Evolutionary conservation across 768 basidiomycete species (phyloP).

Genomic region (Mycena olivaceomarginata): DNA sequence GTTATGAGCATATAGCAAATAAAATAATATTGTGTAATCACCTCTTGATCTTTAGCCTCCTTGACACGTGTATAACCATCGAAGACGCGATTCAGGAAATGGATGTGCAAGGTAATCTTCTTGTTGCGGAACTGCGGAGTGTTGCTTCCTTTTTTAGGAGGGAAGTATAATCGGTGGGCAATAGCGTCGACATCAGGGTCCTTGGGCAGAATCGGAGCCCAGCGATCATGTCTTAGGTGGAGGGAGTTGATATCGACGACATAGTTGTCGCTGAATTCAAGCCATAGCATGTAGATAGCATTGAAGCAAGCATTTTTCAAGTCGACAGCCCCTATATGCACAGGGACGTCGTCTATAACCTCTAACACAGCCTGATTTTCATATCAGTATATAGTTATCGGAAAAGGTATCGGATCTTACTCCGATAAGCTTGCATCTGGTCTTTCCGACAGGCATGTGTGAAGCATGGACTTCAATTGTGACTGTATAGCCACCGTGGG

Average conservation of each 20-base stretch:
- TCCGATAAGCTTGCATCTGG: neutral
- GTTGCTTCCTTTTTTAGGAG: neutral
- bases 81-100: neutral
- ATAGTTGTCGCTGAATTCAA: neutral
- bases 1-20: too few relatives aligned
- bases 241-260: neutral
- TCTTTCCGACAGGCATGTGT: neutral
- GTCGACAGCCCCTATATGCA: constrained; percentile 47
- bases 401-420: neutral
- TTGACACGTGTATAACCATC: neutral
- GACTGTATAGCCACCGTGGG: neutral
- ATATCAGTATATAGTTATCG: too few relatives aligned
- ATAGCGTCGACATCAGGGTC: constrained; percentile 43
- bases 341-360: constrained; percentile 47
- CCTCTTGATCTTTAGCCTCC: neutral
- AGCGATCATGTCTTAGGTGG: constrained; percentile 26
- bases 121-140: constrained; percentile 27
- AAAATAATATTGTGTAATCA: too few relatives aligned
- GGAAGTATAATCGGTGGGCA: constrained; percentile 31
- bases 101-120: neutral
- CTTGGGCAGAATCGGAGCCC: constrained; percentile 5
- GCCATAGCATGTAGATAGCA: too few relatives aligned
- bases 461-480: neutral
- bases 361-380: constrained; percentile 44
- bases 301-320: constrained; percentile 45